phyloP scores from a whole-genome alignment of 306 rosid genomes.

The Hylodesmum podocarpum region DNA sequence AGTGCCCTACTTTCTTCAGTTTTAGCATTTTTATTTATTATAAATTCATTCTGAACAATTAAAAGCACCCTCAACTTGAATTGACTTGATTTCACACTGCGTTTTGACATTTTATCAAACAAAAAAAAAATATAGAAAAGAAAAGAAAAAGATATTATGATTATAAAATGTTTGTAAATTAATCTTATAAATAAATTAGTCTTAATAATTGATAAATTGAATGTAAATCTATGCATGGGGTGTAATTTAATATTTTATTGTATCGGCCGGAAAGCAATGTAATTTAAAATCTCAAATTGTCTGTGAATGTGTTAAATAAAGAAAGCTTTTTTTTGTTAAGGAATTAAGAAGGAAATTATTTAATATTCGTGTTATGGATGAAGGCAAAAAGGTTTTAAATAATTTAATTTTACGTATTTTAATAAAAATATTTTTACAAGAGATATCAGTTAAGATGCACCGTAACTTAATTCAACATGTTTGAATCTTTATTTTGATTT shows the following conservation, averaged over 20 bases:
- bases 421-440: too few relatives aligned
- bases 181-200: not conserved
- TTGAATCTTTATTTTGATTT: not conserved
- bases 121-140: too few relatives aligned
- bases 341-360: too few relatives aligned
- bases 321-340: too few relatives aligned
- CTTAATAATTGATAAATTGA: conserved; percentile 29
- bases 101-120: conserved; percentile 2
- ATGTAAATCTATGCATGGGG: conserved; percentile 23
- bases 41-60: not conserved
- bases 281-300: not conserved
- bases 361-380: too few relatives aligned
- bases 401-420: too few relatives aligned
- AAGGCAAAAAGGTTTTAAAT: too few relatives aligned
- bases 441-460: too few relatives aligned
- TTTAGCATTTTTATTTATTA: not conserved
- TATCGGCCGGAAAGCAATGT: not conserved
- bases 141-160: not conserved
- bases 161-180: not conserved
- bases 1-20: not conserved
- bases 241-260: conserved; percentile 5
- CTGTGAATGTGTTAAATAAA: not conserved
- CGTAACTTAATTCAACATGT: conserved; percentile 9
- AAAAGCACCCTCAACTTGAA: conserved; percentile 17
- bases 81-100: conserved; percentile 12